A percentile compares a stretch with the other conserved stretches of the same genome.
phyloP scores from a whole-genome alignment of 2,329 filamentous ascomycete genomes.

The Fusarium sp. region DNA sequence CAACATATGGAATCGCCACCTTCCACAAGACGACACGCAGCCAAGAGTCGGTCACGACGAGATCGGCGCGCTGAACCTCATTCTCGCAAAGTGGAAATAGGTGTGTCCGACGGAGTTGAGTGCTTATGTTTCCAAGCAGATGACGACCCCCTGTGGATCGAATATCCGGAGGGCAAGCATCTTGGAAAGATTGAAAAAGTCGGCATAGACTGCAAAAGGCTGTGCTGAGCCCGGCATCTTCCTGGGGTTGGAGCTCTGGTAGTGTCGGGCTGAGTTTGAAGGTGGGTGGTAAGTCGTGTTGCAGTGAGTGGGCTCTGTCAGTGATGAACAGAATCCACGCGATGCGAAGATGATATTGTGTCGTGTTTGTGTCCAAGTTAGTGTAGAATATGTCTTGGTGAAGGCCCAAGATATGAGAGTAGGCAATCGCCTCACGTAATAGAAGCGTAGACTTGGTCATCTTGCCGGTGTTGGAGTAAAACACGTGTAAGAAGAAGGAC shows the following conservation, averaged over 20 bases:
- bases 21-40: conserved; percentile 23
- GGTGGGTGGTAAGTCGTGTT: conserved; percentile 18
- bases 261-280: conserved; percentile 25
- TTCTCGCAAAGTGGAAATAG: conserved; percentile 9
- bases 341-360: conserved; percentile 19
- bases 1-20: conserved; percentile 12
- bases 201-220: conserved; percentile 23
- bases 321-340: conserved; percentile 25
- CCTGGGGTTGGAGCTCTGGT: not conserved
- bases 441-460: conserved; percentile 17
- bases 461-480: conserved; percentile 15
- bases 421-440: conserved; percentile 14
- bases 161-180: conserved; percentile 12
- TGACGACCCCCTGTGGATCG: conserved; percentile 3
- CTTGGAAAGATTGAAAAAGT: conserved; percentile 21
- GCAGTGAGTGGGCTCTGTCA: conserved; percentile 20
- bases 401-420: conserved; percentile 21
- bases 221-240: not conserved
- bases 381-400: conserved; percentile 20
- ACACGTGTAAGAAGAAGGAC: conserved; percentile 23
- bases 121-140: conserved; percentile 14
- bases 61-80: conserved; percentile 17
- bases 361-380: not conserved
- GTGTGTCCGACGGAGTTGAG: not conserved
- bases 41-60: conserved; percentile 23